Conservation (phyloP, 139 green algal genomes). For the Prasinococcaceae sp. region DNA sequence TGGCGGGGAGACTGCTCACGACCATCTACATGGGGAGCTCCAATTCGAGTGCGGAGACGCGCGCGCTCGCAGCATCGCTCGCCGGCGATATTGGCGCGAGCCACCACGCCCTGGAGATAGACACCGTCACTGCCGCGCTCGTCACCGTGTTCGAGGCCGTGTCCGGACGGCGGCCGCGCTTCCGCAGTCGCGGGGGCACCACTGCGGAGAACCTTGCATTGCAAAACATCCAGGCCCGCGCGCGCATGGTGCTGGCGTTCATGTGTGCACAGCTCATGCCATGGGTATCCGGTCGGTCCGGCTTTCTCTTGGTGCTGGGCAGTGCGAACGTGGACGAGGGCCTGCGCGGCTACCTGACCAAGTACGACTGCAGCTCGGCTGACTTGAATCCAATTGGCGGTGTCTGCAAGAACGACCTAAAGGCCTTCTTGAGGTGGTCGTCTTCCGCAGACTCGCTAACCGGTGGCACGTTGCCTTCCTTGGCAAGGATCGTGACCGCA, state of each 20-base stretch:
- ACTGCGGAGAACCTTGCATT: conserved; percentile 81
- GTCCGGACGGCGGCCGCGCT: conserved; percentile 55
- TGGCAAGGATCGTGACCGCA: conserved; percentile 70
- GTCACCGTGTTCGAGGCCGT: conserved; percentile 58
- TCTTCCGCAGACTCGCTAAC: conserved; percentile 52
- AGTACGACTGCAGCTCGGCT: conserved; percentile 84
- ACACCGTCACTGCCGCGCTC: conserved; percentile 54
- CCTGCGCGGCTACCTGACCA: conserved; percentile 44
- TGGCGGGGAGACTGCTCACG: conserved; percentile 65
- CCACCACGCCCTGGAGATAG: conserved; percentile 73
- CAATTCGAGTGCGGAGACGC: conserved; percentile 19
- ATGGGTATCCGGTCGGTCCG: conserved; percentile 19
- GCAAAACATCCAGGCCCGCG: conserved; percentile 81
- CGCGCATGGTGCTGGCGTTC: conserved; percentile 95
- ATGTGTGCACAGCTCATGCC: conserved; percentile 60
- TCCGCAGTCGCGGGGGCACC: conserved; percentile 48
- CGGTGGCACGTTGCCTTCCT: too few species aligned
- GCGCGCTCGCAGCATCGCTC: conserved; percentile 26
- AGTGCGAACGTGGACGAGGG: conserved; percentile 92
- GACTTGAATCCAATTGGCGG: conserved; percentile 93
- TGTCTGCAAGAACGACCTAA: conserved; percentile 50
- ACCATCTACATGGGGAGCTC: conserved; percentile 82
- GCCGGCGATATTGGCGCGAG: conserved; percentile 60
- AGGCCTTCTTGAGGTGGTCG: conserved; percentile 72
- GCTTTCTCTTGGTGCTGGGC: conserved; percentile 89